Evolutionary conservation across 805 yeast genomes (phyloP).

Genomic region (Priceomyces melissophilus): DNA sequence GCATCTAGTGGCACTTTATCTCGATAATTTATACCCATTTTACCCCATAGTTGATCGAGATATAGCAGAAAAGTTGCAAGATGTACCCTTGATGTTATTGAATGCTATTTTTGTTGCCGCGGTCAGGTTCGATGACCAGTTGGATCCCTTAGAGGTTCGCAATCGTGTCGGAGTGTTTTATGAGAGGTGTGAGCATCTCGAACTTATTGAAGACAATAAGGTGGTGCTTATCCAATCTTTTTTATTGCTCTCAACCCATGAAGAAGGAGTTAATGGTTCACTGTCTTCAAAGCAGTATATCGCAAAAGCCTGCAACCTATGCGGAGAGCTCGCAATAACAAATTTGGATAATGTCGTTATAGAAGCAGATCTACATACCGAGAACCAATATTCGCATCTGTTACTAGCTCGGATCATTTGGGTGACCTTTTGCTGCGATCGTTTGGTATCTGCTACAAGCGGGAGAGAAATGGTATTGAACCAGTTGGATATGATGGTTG

Average conservation of each 20-base stretch:
- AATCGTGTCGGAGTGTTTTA: slow-evolving; percentile 17
- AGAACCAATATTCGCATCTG: too few species aligned
- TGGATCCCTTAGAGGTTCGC: slow-evolving; percentile 12
- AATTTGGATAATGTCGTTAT: slow-evolving; percentile 12
- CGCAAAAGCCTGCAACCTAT: slow-evolving; percentile 19
- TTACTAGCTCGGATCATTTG: slow-evolving; percentile 18
- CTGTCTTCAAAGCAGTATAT: slow-evolving; percentile 18
- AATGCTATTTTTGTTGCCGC: slow-evolving; percentile 23
- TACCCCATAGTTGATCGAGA: slow-evolving; percentile 24
- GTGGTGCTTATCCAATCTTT: slow-evolving; percentile 24
- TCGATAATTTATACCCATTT: slow-evolving; percentile 23
- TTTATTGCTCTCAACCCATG: slow-evolving; percentile 22
- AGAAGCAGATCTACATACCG: too few species aligned
- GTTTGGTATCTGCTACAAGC: slow-evolving; percentile 23
- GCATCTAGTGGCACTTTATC: slow-evolving; percentile 14
- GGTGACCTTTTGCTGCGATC: slow-evolving; percentile 25
- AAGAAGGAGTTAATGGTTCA: slow-evolving; percentile 26
- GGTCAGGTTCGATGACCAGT: slow-evolving; percentile 15
- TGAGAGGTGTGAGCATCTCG: slow-evolving; percentile 20
- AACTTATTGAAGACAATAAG: slow-evolving; percentile 21
- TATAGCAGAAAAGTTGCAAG: slow-evolving; percentile 11
- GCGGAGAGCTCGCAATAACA: slow-evolving; percentile 25
- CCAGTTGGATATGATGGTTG: slow-evolving; percentile 20
- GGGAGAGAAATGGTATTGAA: slow-evolving; percentile 22
- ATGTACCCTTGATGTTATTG: slow-evolving; percentile 19